These are phyloP conservation scores for Pilasporangium apinafurcum DNA, from an alignment of 352 stramenopile genomes.

Conservation along the genomic window DNA sequence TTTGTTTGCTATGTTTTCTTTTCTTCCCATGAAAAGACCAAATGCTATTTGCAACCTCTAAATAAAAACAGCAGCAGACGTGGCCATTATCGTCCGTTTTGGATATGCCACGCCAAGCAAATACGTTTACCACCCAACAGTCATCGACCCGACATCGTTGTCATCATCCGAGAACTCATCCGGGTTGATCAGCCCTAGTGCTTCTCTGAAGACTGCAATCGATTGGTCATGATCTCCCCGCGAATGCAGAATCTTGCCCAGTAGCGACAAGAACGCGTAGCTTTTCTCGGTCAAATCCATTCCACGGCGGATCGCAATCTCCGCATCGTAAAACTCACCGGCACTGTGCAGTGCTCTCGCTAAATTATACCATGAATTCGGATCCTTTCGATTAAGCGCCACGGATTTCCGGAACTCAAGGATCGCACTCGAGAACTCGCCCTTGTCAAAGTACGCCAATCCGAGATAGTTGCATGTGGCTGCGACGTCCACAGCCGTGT, in stretches of 20 bases:
- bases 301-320: constrained; percentile 51
- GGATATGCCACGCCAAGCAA: no score
- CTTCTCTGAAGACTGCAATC: constrained; percentile 71
- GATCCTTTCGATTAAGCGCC: constrained; percentile 49
- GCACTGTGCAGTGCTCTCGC: constrained; percentile 50
- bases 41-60: no score
- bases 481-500: constrained; percentile 50
- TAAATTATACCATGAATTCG: constrained; percentile 75
- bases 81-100: no score
- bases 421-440: constrained; percentile 45
- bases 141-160: constrained; percentile 74
- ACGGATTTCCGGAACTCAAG: constrained; percentile 71
- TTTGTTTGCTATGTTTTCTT: no score
- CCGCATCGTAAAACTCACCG: constrained; percentile 55
- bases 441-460: constrained; percentile 60
- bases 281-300: constrained; percentile 46
- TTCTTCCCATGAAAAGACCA: no score
- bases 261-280: constrained; percentile 61
- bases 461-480: constrained; percentile 72
- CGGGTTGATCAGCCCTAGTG: constrained; percentile 59
- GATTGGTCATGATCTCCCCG: constrained; percentile 73
- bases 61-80: no score
- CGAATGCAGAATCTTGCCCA: constrained; percentile 80
- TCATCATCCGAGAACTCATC: constrained; percentile 61
- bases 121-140: constrained; percentile 56